Base-by-base conservation (phyloP, 2,329 filamentous ascomycete species). In the Iodosphaeria phyllophila region DNA sequence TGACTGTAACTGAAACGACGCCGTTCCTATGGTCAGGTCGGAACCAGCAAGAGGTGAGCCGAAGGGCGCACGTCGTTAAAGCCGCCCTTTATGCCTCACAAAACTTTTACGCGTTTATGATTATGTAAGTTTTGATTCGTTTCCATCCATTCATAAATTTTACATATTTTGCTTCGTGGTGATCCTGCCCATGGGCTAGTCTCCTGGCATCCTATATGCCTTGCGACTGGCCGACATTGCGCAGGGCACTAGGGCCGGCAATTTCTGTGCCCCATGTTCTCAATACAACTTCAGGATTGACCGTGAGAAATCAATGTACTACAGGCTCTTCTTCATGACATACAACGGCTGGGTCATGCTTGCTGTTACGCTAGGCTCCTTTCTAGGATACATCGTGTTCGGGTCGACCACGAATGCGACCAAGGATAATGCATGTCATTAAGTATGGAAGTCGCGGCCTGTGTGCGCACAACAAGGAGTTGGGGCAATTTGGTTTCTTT, bases 291-390 rank as follows among this genome's bases (percentile, higher is more conserved):
- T n/a, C n/a, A n/a, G n/a, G n/a, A n/a, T n/a, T n/a, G n/a, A n/a
- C n/a, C n/a, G n/a, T n/a, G n/a, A n/a, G n/a, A n/a, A n/a, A n/a
- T n/a, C n/a, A n/a, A n/a, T n/a, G n/a, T 6, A 15, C 5, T n/a
- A 4, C 11, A 95, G 86, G 89, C 61, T 98, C 32, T 55, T 98
- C 13, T 98, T 98, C 53, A 98, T 98, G 89, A 98, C 89, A n/a
- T 98, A 98, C 55, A 98, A 98, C 42, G 89, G 89, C 28, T 92
- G 79, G 74, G 73, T 98, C 37, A 98, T 98, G 89, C 52, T 92
- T 36, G 68, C 86, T 3, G 84, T 95, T 10, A 77, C 77, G 1
- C 56, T 91, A 7, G 89, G 89, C 10, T 84, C 86, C 0, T 92
- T 91, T 36, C 50, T 92, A 22, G 89, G 89, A 21, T 93, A 92